A percentile compares a stretch with the other conserved stretches of the same genome.
Conservation (phyloP, 2,329 filamentous ascomycete genomes). For the Chaetomiaceae sp. region DNA sequence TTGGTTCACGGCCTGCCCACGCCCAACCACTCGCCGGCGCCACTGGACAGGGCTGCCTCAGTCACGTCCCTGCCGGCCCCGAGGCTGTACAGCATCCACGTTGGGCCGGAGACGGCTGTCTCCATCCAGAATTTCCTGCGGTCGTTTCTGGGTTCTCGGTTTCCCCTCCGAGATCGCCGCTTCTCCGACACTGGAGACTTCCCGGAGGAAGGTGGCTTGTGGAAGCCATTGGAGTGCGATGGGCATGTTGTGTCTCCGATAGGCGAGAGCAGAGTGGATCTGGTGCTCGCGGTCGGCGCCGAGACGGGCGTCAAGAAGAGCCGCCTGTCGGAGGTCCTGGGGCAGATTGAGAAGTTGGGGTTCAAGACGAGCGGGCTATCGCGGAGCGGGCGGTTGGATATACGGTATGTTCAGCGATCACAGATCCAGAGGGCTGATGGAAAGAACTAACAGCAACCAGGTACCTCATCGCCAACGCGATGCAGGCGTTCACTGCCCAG, state of each 20-base stretch:
- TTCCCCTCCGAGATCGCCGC: constrained; percentile 41
- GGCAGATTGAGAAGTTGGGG: constrained; percentile 50
- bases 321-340: constrained; percentile 42
- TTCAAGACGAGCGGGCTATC: constrained; percentile 42
- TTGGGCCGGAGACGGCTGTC: constrained; percentile 41
- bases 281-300: constrained; percentile 55
- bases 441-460: constrained; percentile 30
- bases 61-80: constrained; percentile 21
- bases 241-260: constrained; percentile 25
- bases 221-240: constrained; percentile 47
- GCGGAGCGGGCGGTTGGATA: constrained; percentile 51
- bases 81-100: constrained; percentile 42
- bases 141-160: constrained; percentile 44
- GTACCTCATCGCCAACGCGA: constrained; percentile 54
- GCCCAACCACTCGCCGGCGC: constrained; percentile 30
- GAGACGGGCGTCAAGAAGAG: constrained; percentile 48
- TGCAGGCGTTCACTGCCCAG: constrained; percentile 52
- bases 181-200: constrained; percentile 43
- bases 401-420: constrained; percentile 46
- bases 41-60: constrained; percentile 14
- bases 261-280: constrained; percentile 41
- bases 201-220: constrained; percentile 44
- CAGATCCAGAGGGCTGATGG: not conserved
- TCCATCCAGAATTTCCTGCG: constrained; percentile 53
- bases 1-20: constrained; percentile 28